Base-by-base conservation (phyloP, 2,329 filamentous ascomycete species). In the Rhexocercosporidium sp. region DNA sequence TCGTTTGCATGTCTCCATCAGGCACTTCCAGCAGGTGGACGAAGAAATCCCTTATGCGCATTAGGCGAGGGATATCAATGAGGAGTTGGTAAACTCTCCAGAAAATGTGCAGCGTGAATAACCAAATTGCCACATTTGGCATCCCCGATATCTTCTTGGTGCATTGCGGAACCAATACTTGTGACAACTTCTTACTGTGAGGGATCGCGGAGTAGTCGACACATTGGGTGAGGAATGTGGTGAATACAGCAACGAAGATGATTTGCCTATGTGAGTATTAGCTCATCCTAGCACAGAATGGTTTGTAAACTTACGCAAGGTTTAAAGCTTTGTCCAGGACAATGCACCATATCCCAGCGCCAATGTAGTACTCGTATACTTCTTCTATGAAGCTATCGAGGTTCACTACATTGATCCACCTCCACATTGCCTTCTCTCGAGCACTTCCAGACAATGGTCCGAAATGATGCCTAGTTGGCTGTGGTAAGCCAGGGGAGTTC, bases 321-420 rank as follows among this genome's bases (percentile, higher is more conserved):
- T 84, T 86, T 51, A 92, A 76, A 27, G 81, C 72, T 53, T 85
- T 81, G 65, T 83, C 83, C 29, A 92, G 79, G 22, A 90, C 70
- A 57, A 92, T 92, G 51, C 88, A 91, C 82, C 86, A 91, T 59
- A 92, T 88, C 6, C 90, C 90, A 75, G 90, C 87, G 8, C 86
- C 86, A 46, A 84, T 79, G 73, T 88, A 92, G 78, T 92, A 92
- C 56, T 85, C 81, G 76, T 92, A 93, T 8, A 92, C 88, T 53
- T 91, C 86, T 64, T 83, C 83, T 68, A 93, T 81, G 74, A 92
- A 92, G 62, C 86, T 86, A 75, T 93, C 90, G 64, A 93, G 77
- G 73, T 92, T 90, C 65, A 86, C 84, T 46, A 92, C 89, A 73
- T 92, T 92, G 20, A 89, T 87, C 88, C 90, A 93, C 69, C 87